A percentile compares a stretch with the other conserved stretches of the same genome.
These are phyloP conservation scores for Kodamaea alishanica DNA, from an alignment of 1,139 yeast genomes.

Conservation along the genomic window DNA sequence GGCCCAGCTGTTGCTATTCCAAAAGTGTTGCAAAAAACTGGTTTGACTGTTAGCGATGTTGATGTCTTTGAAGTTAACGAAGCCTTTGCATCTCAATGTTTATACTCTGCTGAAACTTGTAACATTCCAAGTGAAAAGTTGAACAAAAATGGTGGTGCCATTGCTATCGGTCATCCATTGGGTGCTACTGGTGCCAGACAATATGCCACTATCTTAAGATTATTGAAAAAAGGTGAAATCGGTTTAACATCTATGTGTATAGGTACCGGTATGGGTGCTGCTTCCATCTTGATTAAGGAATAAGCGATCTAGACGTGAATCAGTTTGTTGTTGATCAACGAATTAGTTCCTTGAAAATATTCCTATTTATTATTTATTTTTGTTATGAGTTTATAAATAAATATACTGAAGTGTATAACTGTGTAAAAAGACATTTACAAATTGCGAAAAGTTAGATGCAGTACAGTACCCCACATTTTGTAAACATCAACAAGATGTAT, in stretches of 20 bases:
- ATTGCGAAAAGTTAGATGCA: neutral
- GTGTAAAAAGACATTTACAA: no score
- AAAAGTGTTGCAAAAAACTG: slow-evolving; percentile 61
- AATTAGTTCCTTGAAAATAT: neutral
- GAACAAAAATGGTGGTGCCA: slow-evolving; percentile 93
- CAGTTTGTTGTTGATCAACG: slow-evolving; percentile 3
- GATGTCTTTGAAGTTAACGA: slow-evolving; percentile 85
- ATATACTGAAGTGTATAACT: neutral
- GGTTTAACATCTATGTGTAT: slow-evolving; percentile 96
- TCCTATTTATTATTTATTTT: slow-evolving; percentile 1
- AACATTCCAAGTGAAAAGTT: slow-evolving; percentile 70
- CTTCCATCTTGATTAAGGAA: slow-evolving; percentile 77
- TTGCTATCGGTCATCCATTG: slow-evolving; percentile 92
- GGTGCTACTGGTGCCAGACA: slow-evolving; percentile 97
- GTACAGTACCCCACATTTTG: neutral
- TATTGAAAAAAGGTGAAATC: slow-evolving; percentile 72
- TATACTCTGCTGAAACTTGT: slow-evolving; percentile 65
- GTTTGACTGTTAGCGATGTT: slow-evolving; percentile 62
- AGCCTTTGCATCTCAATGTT: slow-evolving; percentile 93
- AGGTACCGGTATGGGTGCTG: slow-evolving; percentile 99
- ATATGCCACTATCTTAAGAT: slow-evolving; percentile 80
- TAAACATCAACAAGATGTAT: no score
- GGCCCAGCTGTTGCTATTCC: slow-evolving; percentile 97
- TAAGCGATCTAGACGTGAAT: slow-evolving; percentile 17
- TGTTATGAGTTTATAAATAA: neutral